These are phyloP conservation scores for Penicillium sp. DNA, from an alignment of 2,329 filamentous ascomycete species.

Conservation along the genomic window DNA sequence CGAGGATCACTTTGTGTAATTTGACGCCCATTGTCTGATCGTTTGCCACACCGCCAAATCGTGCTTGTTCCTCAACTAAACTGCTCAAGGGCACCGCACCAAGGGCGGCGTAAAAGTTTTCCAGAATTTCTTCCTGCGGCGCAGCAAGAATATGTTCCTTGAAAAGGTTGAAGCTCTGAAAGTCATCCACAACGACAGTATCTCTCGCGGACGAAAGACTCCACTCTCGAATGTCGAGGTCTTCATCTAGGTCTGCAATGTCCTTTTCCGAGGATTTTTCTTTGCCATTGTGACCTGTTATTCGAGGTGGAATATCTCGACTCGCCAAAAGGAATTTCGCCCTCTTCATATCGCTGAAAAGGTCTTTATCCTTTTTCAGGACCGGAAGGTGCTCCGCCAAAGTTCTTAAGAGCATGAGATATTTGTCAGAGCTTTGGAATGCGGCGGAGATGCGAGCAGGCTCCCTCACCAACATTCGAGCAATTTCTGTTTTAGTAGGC, in stretches of 20 bases:
- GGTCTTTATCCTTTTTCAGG: constrained; percentile 73
- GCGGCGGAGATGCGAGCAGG: constrained; percentile 77
- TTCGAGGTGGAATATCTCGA: constrained; percentile 60
- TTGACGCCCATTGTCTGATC: constrained; percentile 68
- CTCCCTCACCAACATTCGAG: constrained; percentile 76
- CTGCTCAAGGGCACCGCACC: constrained; percentile 74
- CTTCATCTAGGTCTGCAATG: constrained; percentile 59
- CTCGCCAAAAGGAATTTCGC: constrained; percentile 80
- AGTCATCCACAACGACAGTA: constrained; percentile 81
- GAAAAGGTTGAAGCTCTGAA: constrained; percentile 84
- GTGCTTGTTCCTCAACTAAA: constrained; percentile 74
- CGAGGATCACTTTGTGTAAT: constrained; percentile 77
- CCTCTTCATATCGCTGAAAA: constrained; percentile 72
- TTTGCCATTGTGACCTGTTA: constrained; percentile 17
- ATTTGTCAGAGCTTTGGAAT: constrained; percentile 79
- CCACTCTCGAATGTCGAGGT: constrained; percentile 70
- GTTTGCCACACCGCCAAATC: constrained; percentile 63
- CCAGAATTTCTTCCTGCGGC: constrained; percentile 83
- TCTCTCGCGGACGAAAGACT: constrained; percentile 69
- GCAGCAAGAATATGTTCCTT: constrained; percentile 79
- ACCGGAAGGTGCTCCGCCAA: constrained; percentile 69
- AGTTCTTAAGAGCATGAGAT: constrained; percentile 75
- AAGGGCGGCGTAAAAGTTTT: constrained; percentile 78
- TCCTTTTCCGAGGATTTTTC: constrained; percentile 24
- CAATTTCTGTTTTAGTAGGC: constrained; percentile 82